Conservation (phyloP, 306 rosid genomes). For the Pachyrhizus erosus region DNA sequence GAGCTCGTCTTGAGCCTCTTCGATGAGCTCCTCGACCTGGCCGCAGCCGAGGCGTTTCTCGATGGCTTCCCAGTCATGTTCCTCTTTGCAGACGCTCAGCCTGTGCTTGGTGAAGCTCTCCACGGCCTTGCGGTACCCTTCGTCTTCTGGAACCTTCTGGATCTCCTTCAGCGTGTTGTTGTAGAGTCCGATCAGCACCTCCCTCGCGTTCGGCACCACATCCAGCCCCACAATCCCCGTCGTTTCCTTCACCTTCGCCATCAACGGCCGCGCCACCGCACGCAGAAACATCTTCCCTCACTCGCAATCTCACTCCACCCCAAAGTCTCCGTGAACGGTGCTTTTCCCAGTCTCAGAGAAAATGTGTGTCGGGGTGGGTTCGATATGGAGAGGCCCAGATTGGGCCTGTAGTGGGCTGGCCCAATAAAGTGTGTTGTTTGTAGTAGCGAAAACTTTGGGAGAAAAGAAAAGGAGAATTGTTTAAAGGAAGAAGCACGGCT, state of each 20-base stretch:
- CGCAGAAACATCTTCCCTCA: constrained; percentile 65
- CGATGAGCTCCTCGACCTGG: constrained; percentile 96
- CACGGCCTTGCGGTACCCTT: constrained; percentile 92
- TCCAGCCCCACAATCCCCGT: constrained; percentile 92
- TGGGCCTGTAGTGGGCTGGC: background rate
- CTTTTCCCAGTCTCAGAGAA: background rate
- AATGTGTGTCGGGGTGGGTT: background rate
- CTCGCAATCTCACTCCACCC: background rate
- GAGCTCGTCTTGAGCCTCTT: constrained; percentile 93
- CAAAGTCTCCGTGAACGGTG: background rate
- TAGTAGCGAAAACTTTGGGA: too few species aligned
- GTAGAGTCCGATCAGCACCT: constrained; percentile 78
- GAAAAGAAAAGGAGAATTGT: too few species aligned
- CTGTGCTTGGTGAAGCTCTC: constrained; percentile 84
- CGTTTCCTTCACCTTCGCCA: constrained; percentile 86
- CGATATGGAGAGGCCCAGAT: background rate
- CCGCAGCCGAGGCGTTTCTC: constrained; percentile 84
- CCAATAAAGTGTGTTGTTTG: too few species aligned
- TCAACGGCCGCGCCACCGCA: constrained; percentile 76
- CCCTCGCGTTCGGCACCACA: constrained; percentile 87
- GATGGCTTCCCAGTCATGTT: constrained; percentile 80
- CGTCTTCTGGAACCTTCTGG: constrained; percentile 86
- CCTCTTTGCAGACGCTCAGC: constrained; percentile 78
- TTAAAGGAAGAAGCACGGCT: too few species aligned
- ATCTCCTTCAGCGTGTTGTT: constrained; percentile 81